phyloP scores from a whole-genome alignment of 2,329 filamentous ascomycete genomes.

The Xylariales sp. region DNA sequence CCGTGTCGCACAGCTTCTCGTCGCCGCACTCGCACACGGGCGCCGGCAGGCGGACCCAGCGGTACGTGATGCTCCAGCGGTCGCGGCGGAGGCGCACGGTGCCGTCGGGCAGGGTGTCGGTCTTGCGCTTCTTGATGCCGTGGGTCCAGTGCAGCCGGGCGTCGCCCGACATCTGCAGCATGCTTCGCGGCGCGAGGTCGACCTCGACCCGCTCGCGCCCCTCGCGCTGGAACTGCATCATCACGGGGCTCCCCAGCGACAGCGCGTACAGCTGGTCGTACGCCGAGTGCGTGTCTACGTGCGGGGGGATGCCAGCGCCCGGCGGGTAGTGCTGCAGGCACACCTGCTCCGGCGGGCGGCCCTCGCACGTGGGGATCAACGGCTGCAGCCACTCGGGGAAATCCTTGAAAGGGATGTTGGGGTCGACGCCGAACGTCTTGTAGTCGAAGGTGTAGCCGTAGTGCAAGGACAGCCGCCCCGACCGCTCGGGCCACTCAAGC shows the following conservation, averaged over 20 bases:
- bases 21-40: slow-evolving; percentile 49
- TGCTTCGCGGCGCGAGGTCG: slow-evolving; percentile 42
- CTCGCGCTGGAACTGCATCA: slow-evolving; percentile 19
- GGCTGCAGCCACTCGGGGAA: slow-evolving; percentile 49
- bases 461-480: slow-evolving; percentile 45
- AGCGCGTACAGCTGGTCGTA: slow-evolving; percentile 27
- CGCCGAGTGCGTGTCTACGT: slow-evolving; percentile 53
- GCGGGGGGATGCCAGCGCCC: slow-evolving; percentile 55
- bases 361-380: slow-evolving; percentile 39
- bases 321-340: slow-evolving; percentile 52
- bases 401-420: slow-evolving; percentile 40
- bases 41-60: slow-evolving; percentile 42
- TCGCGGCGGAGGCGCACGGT: slow-evolving; percentile 35
- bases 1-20: slow-evolving; percentile 45
- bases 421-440: slow-evolving; percentile 52
- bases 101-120: slow-evolving; percentile 41
- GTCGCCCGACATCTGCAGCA: slow-evolving; percentile 47
- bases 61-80: slow-evolving; percentile 52
- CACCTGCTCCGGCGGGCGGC: slow-evolving; percentile 49
- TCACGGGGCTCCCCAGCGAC: slow-evolving; percentile 16
- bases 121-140: slow-evolving; percentile 50
- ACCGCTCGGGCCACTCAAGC: slow-evolving; percentile 41
- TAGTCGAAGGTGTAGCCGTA: slow-evolving; percentile 56
- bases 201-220: slow-evolving; percentile 30
- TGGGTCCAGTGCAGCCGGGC: slow-evolving; percentile 52